Conservation (phyloP, 768 basidiomycete species). For the Hypsizygus marmoreus region DNA sequence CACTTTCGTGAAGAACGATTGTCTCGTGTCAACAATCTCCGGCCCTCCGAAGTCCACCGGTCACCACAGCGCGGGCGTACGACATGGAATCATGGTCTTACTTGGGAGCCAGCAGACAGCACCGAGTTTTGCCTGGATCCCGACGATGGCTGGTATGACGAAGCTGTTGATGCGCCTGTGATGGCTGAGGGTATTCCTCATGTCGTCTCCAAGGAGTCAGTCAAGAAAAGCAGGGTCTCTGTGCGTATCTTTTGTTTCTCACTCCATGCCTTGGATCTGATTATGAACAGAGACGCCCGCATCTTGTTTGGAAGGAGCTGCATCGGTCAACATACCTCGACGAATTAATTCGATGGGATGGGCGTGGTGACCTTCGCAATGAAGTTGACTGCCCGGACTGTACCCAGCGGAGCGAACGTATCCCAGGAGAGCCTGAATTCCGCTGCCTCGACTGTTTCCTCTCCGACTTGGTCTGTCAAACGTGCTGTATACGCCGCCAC, state of each 20-base stretch:
- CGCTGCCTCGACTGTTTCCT: slow-evolving; percentile 13
- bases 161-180: slow-evolving; percentile 10
- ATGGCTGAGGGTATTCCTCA: too few relatives aligned
- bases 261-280: not conserved
- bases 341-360: too few relatives aligned
- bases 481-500: too few relatives aligned
- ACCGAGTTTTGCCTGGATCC: slow-evolving; percentile 10
- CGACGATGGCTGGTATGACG: slow-evolving; percentile 7
- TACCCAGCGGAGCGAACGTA: not conserved
- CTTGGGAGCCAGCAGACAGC: slow-evolving; percentile 5
- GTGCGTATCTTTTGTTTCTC: too few relatives aligned
- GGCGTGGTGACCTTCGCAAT: too few relatives aligned
- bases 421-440: not conserved
- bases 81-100: not conserved
- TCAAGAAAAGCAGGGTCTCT: slow-evolving; percentile 4
- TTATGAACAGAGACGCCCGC: not conserved
- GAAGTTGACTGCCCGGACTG: too few relatives aligned
- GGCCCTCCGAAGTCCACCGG: too few relatives aligned
- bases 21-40: too few relatives aligned
- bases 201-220: slow-evolving; percentile 9
- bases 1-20: too few relatives aligned
- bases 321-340: too few relatives aligned
- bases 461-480: slow-evolving; percentile 3
- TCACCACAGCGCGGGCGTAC: not conserved
- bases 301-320: too few relatives aligned